Evolutionary conservation across 2,329 filamentous ascomycete genomes (phyloP).

Genomic region (Juglanconis juglandina): DNA sequence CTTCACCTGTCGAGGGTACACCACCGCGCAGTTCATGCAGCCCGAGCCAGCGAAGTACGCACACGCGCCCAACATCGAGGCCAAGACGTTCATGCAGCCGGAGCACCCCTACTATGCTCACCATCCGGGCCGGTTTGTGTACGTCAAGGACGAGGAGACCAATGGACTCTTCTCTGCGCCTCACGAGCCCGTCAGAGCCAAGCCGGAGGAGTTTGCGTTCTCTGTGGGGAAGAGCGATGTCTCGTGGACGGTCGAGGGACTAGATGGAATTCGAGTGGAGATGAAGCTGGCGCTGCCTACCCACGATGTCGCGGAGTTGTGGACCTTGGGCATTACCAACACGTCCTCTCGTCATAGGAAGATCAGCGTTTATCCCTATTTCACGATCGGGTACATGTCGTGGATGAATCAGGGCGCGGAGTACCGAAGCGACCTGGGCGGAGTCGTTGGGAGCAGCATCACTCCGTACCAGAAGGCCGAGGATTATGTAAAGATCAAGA

Average conservation of each 20-base stretch:
- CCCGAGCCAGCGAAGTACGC: conserved; percentile 59
- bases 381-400: conserved; percentile 58
- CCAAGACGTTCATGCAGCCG: conserved; percentile 59
- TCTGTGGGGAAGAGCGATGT: conserved; percentile 54
- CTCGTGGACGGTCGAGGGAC: conserved; percentile 49
- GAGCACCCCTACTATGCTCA: conserved; percentile 58
- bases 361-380: conserved; percentile 54
- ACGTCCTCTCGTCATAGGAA: conserved; percentile 40
- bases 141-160: conserved; percentile 54
- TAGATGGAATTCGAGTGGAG: conserved; percentile 45
- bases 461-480: conserved; percentile 56
- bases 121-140: conserved; percentile 57
- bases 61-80: conserved; percentile 55
- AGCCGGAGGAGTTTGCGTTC: conserved; percentile 47
- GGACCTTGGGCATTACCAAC: conserved; percentile 52
- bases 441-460: conserved; percentile 49
- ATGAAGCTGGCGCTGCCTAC: conserved; percentile 51
- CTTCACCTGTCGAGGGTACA: conserved; percentile 56
- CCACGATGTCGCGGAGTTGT: conserved; percentile 53
- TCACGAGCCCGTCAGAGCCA: conserved; percentile 50
- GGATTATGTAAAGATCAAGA: conserved; percentile 56
- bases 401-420: conserved; percentile 60
- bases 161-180: conserved; percentile 51
- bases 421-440: conserved; percentile 45
- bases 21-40: conserved; percentile 58